Conservation (phyloP, 805 yeast species). For the Priceomyces carsonii region DNA sequence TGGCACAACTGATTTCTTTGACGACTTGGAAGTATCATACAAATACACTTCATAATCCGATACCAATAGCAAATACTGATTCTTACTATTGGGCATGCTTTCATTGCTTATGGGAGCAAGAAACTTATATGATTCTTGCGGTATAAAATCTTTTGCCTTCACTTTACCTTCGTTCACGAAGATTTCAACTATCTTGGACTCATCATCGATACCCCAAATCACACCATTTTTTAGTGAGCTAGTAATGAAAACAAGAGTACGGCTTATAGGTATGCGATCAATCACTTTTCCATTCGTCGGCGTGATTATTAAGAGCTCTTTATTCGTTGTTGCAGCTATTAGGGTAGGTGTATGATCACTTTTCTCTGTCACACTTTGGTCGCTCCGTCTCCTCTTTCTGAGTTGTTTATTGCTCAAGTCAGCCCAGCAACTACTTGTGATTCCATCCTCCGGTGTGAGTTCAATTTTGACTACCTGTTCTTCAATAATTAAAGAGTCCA, state of each 20-base stretch:
- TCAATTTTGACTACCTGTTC: slow-evolving; percentile 34
- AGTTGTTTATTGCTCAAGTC: slow-evolving; percentile 5
- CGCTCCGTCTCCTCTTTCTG: slow-evolving; percentile 24
- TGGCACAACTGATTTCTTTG: not conserved
- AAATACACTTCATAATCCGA: not conserved
- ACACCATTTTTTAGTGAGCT: slow-evolving; percentile 12
- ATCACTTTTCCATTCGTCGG: slow-evolving; percentile 42
- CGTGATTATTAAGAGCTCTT: slow-evolving; percentile 45
- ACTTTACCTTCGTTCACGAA: slow-evolving; percentile 28
- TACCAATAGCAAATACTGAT: slow-evolving; percentile 1
- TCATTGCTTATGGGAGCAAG: not conserved
- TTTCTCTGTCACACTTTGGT: slow-evolving; percentile 10
- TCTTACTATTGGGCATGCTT: not conserved
- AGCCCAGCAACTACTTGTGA: slow-evolving; percentile 39
- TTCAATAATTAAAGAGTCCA: slow-evolving; percentile 14
- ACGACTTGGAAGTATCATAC: slow-evolving; percentile 3
- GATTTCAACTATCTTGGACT: slow-evolving; percentile 16
- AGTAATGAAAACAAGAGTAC: slow-evolving; percentile 18
- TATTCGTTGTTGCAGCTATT: slow-evolving; percentile 32
- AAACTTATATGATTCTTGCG: not conserved
- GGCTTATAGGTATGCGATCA: slow-evolving; percentile 34
- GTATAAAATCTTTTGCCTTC: slow-evolving; percentile 3
- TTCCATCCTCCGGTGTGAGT: slow-evolving; percentile 39
- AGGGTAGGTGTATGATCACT: slow-evolving; percentile 19
- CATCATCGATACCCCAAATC: slow-evolving; percentile 24